Evolutionary conservation across 2,329 filamentous ascomycete species (phyloP).

Genomic region (Clonostachys rosea): DNA sequence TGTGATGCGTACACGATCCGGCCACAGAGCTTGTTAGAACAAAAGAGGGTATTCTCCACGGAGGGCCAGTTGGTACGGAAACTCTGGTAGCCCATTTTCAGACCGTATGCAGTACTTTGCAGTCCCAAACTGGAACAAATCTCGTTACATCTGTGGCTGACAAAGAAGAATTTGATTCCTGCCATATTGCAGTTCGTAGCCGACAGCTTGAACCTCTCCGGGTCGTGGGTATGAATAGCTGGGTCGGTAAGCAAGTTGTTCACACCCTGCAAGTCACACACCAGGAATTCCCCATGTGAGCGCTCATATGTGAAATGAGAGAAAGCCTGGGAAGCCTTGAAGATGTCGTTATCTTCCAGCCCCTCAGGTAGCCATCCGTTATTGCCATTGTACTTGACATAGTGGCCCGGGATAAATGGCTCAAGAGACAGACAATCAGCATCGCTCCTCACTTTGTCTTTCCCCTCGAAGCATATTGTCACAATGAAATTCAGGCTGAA

Average conservation of each 20-base stretch:
- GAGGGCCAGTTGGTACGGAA: constrained; percentile 24
- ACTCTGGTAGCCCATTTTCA: constrained; percentile 8
- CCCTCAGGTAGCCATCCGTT: constrained; percentile 19
- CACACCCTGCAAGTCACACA: constrained; percentile 29
- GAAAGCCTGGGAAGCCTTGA: constrained; percentile 28
- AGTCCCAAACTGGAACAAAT: constrained; percentile 21
- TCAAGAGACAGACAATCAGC: constrained; percentile 22
- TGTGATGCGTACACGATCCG: constrained; percentile 17
- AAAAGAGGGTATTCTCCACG: constrained; percentile 20
- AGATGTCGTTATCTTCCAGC: constrained; percentile 9
- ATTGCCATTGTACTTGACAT: constrained; percentile 33
- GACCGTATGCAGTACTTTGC: constrained; percentile 12
- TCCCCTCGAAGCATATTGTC: constrained; percentile 18
- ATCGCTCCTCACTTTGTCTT: not conserved
- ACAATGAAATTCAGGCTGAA: constrained; percentile 24
- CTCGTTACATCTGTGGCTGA: constrained; percentile 23
- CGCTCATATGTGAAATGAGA: constrained; percentile 36
- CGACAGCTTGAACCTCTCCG: constrained; percentile 19
- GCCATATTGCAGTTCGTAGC: constrained; percentile 22
- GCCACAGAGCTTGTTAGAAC: constrained; percentile 32
- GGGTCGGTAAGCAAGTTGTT: constrained; percentile 27
- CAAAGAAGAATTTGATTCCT: constrained; percentile 32
- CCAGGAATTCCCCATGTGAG: constrained; percentile 24
- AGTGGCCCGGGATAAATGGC: constrained; percentile 24
- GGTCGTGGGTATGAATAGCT: constrained; percentile 25